phyloP scores from a whole-genome alignment of 2,329 filamentous ascomycete genomes.

The Penicillium sp. region DNA sequence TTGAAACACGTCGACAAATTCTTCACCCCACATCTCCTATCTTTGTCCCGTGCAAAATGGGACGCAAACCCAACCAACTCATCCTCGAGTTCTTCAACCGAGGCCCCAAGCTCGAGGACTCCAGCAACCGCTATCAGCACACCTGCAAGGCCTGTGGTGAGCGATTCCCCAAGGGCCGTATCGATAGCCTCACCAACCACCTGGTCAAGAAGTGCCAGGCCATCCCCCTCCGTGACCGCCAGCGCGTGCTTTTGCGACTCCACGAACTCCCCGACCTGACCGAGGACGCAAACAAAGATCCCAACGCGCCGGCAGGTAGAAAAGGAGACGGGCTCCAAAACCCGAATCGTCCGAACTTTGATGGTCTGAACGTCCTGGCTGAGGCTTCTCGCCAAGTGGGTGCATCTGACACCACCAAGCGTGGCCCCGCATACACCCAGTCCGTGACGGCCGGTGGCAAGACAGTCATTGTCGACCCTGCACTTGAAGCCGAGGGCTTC shows the following conservation, averaged over 20 bases:
- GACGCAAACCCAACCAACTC: conserved; percentile 78
- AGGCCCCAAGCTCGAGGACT: conserved; percentile 81
- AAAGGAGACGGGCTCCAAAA: conserved; percentile 24
- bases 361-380: conserved; percentile 80
- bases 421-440: conserved; percentile 40
- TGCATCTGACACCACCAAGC: conserved; percentile 49
- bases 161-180: conserved; percentile 85
- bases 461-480: conserved; percentile 45
- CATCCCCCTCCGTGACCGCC: conserved; percentile 71
- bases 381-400: conserved; percentile 82
- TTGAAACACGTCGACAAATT: not conserved
- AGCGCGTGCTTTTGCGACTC: conserved; percentile 71
- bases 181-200: conserved; percentile 78
- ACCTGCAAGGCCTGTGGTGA: conserved; percentile 87
- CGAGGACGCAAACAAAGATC: conserved; percentile 43
- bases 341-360: conserved; percentile 63
- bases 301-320: conserved; percentile 33
- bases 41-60: conserved; percentile 57
- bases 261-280: conserved; percentile 65
- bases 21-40: conserved; percentile 8
- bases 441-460: conserved; percentile 43
- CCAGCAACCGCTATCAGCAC: conserved; percentile 88
- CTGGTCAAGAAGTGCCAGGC: conserved; percentile 84
- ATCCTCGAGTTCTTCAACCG: conserved; percentile 87
- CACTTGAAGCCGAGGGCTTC: conserved; percentile 43